Conservation (phyloP, 495 filamentous ascomycete genomes). For the Pyronema omphalodes region DNA sequence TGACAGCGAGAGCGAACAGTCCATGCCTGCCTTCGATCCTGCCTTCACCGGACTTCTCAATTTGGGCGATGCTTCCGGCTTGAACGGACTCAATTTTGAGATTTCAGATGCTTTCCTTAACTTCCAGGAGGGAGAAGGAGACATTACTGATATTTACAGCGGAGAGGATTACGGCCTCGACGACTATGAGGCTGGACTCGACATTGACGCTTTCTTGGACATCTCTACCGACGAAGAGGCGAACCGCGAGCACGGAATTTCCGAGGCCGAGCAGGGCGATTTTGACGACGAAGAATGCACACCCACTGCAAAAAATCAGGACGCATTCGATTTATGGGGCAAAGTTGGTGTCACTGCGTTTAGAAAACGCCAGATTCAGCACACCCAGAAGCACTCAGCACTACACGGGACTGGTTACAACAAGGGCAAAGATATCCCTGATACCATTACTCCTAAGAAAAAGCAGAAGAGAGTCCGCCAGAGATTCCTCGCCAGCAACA, state of each 20-base stretch:
- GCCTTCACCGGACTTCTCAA: slow-evolving; percentile 12
- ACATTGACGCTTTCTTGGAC: slow-evolving; percentile 21
- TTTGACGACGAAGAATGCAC: slow-evolving; percentile 13
- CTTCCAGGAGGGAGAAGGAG: neutral
- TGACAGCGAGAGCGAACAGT: slow-evolving; percentile 20
- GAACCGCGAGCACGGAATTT: slow-evolving; percentile 4
- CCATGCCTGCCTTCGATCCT: slow-evolving; percentile 12
- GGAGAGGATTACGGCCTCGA: slow-evolving; percentile 17
- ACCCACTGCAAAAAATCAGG: slow-evolving; percentile 8
- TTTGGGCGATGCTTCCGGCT: slow-evolving; percentile 8
- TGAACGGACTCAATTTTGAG: slow-evolving; percentile 10
- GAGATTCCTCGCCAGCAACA: slow-evolving; percentile 13
- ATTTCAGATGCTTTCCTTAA: slow-evolving; percentile 14
- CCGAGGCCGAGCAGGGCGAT: slow-evolving; percentile 8
- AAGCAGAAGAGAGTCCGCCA: slow-evolving; percentile 15
- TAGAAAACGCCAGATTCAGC: slow-evolving; percentile 21
- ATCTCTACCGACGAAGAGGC: slow-evolving; percentile 18
- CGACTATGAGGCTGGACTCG: slow-evolving; percentile 16
- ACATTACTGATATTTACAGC: slow-evolving; percentile 10
- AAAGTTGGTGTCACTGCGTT: slow-evolving; percentile 23
- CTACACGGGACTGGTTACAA: slow-evolving; percentile 2
- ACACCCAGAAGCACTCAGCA: slow-evolving; percentile 11
- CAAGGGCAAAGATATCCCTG: slow-evolving; percentile 10
- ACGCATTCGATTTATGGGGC: slow-evolving; percentile 21
- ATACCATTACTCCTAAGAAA: slow-evolving; percentile 19